Percentiles rank a stretch among this genome's conserved stretches.
phyloP scores from a whole-genome alignment of 805 yeast genomes.

The Teunomyces lycoperdinae region DNA sequence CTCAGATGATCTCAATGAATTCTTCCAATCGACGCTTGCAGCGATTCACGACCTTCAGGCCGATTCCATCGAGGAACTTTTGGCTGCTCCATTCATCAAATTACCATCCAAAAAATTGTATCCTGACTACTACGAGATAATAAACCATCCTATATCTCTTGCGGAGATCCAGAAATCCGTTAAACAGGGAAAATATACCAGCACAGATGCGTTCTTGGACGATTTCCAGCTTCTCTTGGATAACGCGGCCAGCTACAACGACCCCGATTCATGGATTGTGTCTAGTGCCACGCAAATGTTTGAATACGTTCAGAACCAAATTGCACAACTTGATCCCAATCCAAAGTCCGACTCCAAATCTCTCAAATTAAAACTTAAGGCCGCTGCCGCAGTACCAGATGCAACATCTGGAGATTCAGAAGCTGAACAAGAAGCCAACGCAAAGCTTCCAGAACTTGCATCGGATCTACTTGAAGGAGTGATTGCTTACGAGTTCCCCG shows the following conservation, averaged over 20 bases:
- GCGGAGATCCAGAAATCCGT: slow-evolving; percentile 33
- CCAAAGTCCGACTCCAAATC: slow-evolving; percentile 4
- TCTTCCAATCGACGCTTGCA: slow-evolving; percentile 30
- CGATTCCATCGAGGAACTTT: slow-evolving; percentile 22
- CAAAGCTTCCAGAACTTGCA: slow-evolving; percentile 19
- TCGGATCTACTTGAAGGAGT: slow-evolving; percentile 35
- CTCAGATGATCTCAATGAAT: slow-evolving; percentile 23
- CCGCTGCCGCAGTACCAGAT: slow-evolving; percentile 1
- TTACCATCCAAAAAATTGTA: slow-evolving; percentile 36
- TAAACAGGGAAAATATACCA: slow-evolving; percentile 41
- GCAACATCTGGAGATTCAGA: not conserved
- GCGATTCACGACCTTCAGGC: slow-evolving; percentile 30
- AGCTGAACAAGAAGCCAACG: slow-evolving; percentile 10
- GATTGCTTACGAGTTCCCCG: slow-evolving; percentile 44
- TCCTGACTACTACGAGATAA: slow-evolving; percentile 39
- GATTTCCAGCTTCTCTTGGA: slow-evolving; percentile 36
- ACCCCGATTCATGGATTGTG: slow-evolving; percentile 54
- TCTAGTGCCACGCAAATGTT: slow-evolving; percentile 57
- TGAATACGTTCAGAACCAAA: slow-evolving; percentile 54
- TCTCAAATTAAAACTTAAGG: slow-evolving; percentile 11
- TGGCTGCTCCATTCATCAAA: slow-evolving; percentile 31
- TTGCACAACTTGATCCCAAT: slow-evolving; percentile 30
- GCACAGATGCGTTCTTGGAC: slow-evolving; percentile 37
- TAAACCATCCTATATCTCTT: slow-evolving; percentile 32
- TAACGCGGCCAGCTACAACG: slow-evolving; percentile 41